phyloP scores from a whole-genome alignment of 2,329 filamentous ascomycete genomes.

The Berkeleyomyces rouxiae region DNA sequence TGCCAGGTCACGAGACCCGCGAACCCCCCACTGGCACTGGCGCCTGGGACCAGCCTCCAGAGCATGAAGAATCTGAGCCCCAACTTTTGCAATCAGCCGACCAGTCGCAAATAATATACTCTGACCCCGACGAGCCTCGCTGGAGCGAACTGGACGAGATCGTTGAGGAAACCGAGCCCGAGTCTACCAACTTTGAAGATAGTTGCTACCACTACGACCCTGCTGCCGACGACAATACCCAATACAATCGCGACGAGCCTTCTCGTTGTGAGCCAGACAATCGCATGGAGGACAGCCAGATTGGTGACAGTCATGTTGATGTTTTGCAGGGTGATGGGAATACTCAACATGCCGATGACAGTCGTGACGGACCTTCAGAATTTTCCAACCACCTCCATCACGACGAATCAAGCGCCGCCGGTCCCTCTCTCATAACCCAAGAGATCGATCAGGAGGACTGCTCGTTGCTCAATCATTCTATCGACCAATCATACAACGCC shows the following conservation, averaged over 20 bases:
- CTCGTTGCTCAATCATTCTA: constrained; percentile 11
- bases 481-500: constrained; percentile 12
- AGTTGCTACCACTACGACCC: not conserved
- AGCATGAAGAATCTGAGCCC: constrained; percentile 1
- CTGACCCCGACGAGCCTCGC: constrained; percentile 8
- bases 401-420: not conserved
- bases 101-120: constrained; percentile 7
- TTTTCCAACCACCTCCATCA: not conserved
- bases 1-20: not conserved
- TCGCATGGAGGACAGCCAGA: constrained; percentile 3
- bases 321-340: not conserved
- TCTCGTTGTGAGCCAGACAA: not conserved
- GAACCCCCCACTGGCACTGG: not conserved
- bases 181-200: not conserved
- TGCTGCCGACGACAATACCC: not conserved
- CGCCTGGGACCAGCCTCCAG: not conserved
- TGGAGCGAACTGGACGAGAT: constrained; percentile 11
- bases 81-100: constrained; percentile 4
- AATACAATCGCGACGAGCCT: not conserved
- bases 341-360: not conserved
- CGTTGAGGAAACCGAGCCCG: constrained; percentile 9
- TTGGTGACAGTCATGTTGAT: constrained; percentile 2
- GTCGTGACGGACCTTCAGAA: not conserved
- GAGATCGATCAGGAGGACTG: constrained; percentile 3
- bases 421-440: not conserved